phyloP scores from a whole-genome alignment of 2,329 filamentous ascomycete genomes.

The Trichoderma koningiopsis region DNA sequence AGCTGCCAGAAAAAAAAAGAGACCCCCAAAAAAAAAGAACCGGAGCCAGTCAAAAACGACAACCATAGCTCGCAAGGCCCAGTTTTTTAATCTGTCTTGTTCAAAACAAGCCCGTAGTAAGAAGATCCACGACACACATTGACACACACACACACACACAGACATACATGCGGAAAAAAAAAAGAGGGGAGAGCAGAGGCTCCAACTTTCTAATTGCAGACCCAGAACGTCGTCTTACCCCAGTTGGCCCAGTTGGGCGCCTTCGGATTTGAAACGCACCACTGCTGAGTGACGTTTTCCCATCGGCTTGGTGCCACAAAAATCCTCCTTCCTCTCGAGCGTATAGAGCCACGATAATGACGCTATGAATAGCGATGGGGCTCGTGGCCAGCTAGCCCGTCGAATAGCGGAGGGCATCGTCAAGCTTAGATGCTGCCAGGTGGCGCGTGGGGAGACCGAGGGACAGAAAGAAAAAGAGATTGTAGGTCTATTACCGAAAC shows the following conservation, averaged over 20 bases:
- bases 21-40: background rate
- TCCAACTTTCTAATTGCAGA: conserved; percentile 21
- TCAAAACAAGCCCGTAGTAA: background rate
- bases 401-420: background rate
- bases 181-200: background rate
- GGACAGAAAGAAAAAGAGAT: background rate
- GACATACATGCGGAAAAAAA: background rate
- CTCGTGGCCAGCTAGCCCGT: background rate
- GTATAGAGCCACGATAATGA: conserved; percentile 8
- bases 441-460: background rate
- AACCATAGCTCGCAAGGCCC: background rate
- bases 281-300: conserved; percentile 22
- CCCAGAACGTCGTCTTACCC: conserved; percentile 19
- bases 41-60: conserved; percentile 8
- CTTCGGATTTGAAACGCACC: conserved; percentile 19
- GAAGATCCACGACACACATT: conserved; percentile 7
- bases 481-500: background rate
- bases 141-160: background rate
- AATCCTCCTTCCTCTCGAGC: conserved; percentile 10
- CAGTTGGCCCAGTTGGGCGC: conserved; percentile 23
- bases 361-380: conserved; percentile 5
- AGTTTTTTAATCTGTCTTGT: background rate
- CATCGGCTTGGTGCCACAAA: conserved; percentile 15
- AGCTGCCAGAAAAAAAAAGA: background rate
- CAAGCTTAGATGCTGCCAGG: background rate